Conservation (phyloP, 176 grass and related monocot species). For the Lolium rigidum region DNA sequence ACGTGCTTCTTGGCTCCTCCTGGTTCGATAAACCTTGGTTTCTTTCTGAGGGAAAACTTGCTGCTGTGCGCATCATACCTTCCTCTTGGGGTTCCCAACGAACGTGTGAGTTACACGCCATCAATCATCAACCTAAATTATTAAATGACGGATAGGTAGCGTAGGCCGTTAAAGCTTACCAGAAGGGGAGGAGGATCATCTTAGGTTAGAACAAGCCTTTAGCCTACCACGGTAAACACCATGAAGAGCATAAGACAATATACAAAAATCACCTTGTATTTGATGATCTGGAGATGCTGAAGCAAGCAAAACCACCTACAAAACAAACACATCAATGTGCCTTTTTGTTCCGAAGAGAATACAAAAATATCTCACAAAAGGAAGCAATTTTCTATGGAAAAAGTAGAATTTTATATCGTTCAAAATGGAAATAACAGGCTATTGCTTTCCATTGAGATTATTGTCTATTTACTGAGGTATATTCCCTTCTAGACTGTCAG, state of each 20-base stretch:
- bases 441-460: constrained; percentile 68
- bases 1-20: too few species aligned
- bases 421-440: constrained; percentile 59
- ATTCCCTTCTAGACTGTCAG: constrained; percentile 95
- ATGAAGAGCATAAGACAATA: constrained; percentile 68
- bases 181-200: constrained; percentile 89
- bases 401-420: constrained; percentile 20
- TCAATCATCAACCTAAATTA: constrained; percentile 20
- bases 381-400: neutral
- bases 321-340: constrained; percentile 6
- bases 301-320: constrained; percentile 91
- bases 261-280: constrained; percentile 80
- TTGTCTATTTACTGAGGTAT: constrained; percentile 95
- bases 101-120: too few species aligned
- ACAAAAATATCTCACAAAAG: neutral
- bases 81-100: too few species aligned
- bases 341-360: neutral
- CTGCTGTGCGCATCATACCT: too few species aligned
- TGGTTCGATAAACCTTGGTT: too few species aligned
- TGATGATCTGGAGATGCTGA: constrained; percentile 70
- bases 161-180: constrained; percentile 44
- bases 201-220: constrained; percentile 69
- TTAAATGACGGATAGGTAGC: neutral
- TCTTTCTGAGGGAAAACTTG: too few species aligned
- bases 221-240: constrained; percentile 61